Conservation (phyloP, 2,329 filamentous ascomycete genomes). For the Neofusicoccum sp. region DNA sequence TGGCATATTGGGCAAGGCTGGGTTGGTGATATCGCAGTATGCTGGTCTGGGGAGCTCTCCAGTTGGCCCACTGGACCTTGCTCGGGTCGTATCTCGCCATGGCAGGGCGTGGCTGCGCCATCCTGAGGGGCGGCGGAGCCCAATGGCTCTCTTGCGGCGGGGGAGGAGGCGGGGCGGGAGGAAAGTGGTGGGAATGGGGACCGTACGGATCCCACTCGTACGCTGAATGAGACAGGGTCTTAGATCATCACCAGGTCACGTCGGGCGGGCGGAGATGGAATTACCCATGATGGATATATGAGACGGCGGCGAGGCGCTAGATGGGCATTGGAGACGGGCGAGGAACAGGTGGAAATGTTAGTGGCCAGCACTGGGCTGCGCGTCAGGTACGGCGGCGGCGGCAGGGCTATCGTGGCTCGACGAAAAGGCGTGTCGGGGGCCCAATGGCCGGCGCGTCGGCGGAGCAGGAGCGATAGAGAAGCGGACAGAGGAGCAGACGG, state of each 20-base stretch:
- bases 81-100: neutral
- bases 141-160: neutral
- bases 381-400: neutral
- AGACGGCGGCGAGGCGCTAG: neutral
- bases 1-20: neutral
- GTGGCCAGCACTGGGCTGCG: neutral
- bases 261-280: neutral
- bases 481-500: neutral
- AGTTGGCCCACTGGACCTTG: neutral
- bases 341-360: neutral
- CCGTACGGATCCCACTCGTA: neutral
- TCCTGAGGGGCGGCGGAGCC: neutral
- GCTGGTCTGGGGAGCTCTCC: neutral
- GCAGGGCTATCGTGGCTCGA: slow-evolving; percentile 12
- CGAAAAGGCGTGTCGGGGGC: neutral
- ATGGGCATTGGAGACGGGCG: neutral
- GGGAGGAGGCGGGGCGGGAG: neutral
- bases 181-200: neutral
- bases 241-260: neutral
- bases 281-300: slow-evolving; percentile 16
- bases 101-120: neutral
- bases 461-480: neutral
- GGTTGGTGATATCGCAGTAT: neutral
- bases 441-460: neutral
- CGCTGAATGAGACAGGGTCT: slow-evolving; percentile 5